Conservation (phyloP, 352 stramenopile genomes). For the Saprolegnia diclina region DNA sequence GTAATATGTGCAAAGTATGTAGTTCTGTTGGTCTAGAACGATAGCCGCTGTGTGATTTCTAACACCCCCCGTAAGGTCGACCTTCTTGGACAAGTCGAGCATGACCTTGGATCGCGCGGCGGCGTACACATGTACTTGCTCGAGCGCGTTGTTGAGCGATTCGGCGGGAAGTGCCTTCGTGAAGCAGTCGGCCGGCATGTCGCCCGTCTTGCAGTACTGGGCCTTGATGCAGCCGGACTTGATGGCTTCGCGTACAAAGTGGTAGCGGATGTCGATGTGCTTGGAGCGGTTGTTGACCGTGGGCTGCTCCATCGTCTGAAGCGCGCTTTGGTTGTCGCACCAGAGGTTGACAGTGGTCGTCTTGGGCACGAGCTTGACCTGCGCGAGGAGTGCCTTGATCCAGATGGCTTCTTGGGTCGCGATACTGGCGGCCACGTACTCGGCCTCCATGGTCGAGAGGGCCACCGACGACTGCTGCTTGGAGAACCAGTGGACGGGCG, state of each 20-base stretch:
- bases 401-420: slow-evolving; percentile 12
- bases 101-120: not conserved
- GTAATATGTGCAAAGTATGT: no score
- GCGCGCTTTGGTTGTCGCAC: slow-evolving; percentile 12
- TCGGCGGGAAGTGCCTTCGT: slow-evolving; percentile 27
- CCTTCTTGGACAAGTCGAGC: not conserved
- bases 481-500: slow-evolving; percentile 11
- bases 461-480: slow-evolving; percentile 16
- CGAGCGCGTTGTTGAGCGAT: not conserved
- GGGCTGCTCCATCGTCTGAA: not conserved
- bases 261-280: slow-evolving; percentile 34
- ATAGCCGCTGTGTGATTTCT: not conserved
- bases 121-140: not conserved
- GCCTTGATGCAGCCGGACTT: slow-evolving; percentile 32
- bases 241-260: slow-evolving; percentile 32
- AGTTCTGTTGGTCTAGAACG: no score
- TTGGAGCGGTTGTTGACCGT: slow-evolving; percentile 28
- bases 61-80: not conserved
- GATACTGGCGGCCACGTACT: slow-evolving; percentile 21
- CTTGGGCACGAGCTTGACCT: not conserved
- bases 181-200: slow-evolving; percentile 26
- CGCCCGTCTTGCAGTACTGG: slow-evolving; percentile 32
- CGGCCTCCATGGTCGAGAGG: slow-evolving; percentile 27
- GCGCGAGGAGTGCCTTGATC: not conserved
- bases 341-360: not conserved